Conservation (phyloP, 73 alveolate species). For the Paramecium sexaurelia region DNA sequence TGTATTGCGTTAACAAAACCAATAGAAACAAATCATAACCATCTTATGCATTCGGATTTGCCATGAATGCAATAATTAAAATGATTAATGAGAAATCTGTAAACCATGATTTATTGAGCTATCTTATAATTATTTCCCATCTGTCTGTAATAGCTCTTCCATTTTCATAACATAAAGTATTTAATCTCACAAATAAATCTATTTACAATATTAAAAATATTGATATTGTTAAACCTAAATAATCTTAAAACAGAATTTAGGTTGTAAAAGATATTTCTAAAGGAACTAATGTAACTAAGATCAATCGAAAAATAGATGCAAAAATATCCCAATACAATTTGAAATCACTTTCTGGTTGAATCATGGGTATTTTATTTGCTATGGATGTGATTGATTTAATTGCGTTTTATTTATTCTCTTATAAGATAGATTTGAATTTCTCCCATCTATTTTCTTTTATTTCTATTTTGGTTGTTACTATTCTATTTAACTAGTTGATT, state of each 20-base stretch:
- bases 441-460: not conserved
- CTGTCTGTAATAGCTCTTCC: not conserved
- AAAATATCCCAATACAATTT: constrained; percentile 16
- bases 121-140: not conserved
- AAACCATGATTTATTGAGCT: not conserved
- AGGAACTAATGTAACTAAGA: not conserved
- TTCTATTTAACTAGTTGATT: not conserved
- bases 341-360: not conserved
- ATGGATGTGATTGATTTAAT: not conserved
- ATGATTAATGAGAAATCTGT: not conserved
- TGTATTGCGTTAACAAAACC: not conserved
- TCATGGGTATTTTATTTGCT: not conserved
- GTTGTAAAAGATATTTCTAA: not conserved
- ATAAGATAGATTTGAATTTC: not conserved
- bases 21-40: not conserved
- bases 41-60: not conserved
- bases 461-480: not conserved
- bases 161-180: constrained; percentile 3
- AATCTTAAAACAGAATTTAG: not conserved
- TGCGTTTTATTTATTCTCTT: not conserved
- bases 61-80: not conserved
- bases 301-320: not conserved
- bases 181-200: not conserved
- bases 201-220: not conserved
- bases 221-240: not conserved